These are phyloP conservation scores for Anisodus tanguticus DNA, from an alignment of 257 asterid genomes.

Conservation along the genomic window DNA sequence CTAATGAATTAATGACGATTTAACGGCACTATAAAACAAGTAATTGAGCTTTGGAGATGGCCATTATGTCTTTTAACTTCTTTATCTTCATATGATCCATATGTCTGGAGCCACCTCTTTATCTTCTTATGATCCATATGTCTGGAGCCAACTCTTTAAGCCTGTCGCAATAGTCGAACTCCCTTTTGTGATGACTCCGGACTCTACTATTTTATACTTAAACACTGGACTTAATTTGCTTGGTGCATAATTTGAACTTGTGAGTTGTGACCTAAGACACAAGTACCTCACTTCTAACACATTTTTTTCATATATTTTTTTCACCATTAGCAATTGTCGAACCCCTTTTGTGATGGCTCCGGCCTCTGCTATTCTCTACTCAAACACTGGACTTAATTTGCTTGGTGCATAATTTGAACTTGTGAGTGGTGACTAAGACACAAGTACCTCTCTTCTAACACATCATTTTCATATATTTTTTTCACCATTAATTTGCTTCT, in stretches of 20 bases:
- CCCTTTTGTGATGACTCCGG: too few relatives aligned
- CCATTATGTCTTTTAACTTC: background rate
- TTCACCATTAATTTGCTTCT: background rate
- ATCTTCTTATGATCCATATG: background rate
- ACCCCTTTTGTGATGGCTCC: too few relatives aligned
- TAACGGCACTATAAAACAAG: background rate
- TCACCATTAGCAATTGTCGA: background rate
- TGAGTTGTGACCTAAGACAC: background rate
- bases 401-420: background rate
- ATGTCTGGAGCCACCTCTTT: background rate
- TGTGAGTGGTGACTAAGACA: background rate
- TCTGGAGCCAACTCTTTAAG: background rate
- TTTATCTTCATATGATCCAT: background rate
- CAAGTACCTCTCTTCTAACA: background rate
- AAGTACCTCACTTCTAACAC: background rate
- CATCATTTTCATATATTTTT: background rate
- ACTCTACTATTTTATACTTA: too few relatives aligned
- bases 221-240: background rate
- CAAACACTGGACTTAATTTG: background rate
- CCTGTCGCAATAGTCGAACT: too few relatives aligned
- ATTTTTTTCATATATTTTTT: background rate
- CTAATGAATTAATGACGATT: background rate
- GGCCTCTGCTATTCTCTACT: too few relatives aligned
- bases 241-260: background rate
- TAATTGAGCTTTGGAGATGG: background rate